A percentile compares a stretch with the other conserved stretches of the same genome.
Evolutionary conservation across 441 rosid genomes (phyloP).

Genomic region (Populus trichocarpa): DNA sequence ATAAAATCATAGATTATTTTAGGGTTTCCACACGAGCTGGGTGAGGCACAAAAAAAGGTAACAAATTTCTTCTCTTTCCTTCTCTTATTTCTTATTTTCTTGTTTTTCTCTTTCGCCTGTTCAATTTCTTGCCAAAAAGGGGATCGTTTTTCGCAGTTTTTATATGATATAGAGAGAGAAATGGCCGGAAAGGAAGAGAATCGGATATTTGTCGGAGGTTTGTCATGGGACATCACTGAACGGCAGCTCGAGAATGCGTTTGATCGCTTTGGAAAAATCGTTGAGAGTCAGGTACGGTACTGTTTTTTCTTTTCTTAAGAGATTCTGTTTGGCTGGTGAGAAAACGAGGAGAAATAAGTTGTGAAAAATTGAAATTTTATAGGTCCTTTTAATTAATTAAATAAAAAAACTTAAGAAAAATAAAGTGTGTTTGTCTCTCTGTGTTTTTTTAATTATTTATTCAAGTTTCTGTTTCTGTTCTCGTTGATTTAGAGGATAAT

Average conservation of each 20-base stretch:
- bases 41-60: neutral
- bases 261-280: slow-evolving; percentile 77
- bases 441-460: slow-evolving; percentile 3
- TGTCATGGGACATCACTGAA: slow-evolving; percentile 76
- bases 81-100: neutral
- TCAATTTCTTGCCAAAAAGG: neutral
- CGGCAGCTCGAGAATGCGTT: slow-evolving; percentile 85
- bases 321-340: neutral
- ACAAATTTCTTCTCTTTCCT: neutral
- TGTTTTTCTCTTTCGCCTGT: neutral
- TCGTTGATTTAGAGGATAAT: neutral
- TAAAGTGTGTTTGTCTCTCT: neutral
- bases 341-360: neutral
- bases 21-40: neutral
- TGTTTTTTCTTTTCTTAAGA: neutral
- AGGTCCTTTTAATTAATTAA: neutral
- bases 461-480: neutral
- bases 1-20: neutral
- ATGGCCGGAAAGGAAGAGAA: slow-evolving; percentile 81
- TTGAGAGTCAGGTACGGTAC: slow-evolving; percentile 71
- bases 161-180: slow-evolving; percentile 4
- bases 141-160: slow-evolving; percentile 8
- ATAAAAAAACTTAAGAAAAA: neutral
- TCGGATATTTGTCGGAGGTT: slow-evolving; percentile 88
- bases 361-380: neutral